Evolutionary conservation across 371 early-diverging fungal species (phyloP), one percentile per base, ranked within the genome.

Genomic region (Mortierella sp.): DNA sequence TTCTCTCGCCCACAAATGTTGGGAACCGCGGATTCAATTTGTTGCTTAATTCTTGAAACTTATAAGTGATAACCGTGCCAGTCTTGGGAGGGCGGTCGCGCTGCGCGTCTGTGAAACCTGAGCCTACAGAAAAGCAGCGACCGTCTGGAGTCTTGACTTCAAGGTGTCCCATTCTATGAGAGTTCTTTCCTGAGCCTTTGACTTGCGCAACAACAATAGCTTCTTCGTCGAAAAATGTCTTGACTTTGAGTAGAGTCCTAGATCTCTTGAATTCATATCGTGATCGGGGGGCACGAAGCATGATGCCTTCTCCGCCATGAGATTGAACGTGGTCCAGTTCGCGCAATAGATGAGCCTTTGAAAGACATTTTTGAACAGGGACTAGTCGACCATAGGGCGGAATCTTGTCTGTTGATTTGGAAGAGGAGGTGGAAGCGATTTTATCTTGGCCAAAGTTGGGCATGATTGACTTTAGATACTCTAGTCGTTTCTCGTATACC

Each of bases 221-320:
- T 60, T 90, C 90, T 13, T 87, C 90, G 54, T 90, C 90, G 69
- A 84, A 86, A 49, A 89, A 89, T 2, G 73, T 83, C 75, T 90
- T 90, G 70, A 90, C 87, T 68, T 90, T 90, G 47, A 87, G 80
- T 13, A 90, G 68, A 8, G 88, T 88, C n/a, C 43, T 66, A 35
- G 85, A 85, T n/a, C 90, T 86, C 47, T 72, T 72, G 64, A 79
- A 79, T 34, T 79, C 79, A 59, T 79, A 79, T 40, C 79, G 59
- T 34, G 79, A 79, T 23, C 79, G 57, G 1, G 79, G 79, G 2
- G 73, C 79, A 15, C 79, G 73, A 32, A 79, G 67, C 79, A 90
- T 90, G 42, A 89, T 68, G 1, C 90, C 90, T 61, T 90, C 90
- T 19, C 89, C 90, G 12, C 89, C 89, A 35, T 75, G 70, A 22